phyloP scores from a whole-genome alignment of 1,139 yeast species.

The Pichia sp. region DNA sequence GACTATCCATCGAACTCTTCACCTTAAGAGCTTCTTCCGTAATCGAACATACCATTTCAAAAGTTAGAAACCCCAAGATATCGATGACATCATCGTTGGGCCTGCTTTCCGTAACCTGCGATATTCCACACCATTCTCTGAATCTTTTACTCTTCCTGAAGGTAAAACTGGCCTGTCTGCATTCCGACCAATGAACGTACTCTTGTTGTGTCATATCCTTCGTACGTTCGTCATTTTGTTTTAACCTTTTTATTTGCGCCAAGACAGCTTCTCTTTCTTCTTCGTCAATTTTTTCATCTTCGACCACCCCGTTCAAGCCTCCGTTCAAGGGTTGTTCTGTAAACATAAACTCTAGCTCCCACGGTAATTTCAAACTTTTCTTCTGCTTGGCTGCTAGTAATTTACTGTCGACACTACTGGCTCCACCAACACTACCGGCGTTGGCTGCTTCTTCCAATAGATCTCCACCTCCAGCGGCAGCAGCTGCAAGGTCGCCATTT shows the following conservation, averaged over 20 bases:
- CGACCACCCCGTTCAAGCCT: slow-evolving; percentile 46
- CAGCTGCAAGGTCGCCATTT: slow-evolving; percentile 55
- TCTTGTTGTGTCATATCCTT: slow-evolving; percentile 92
- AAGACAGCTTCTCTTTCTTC: slow-evolving; percentile 85
- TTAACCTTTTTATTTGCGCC: slow-evolving; percentile 81
- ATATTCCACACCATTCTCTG: slow-evolving; percentile 92
- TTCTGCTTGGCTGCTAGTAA: slow-evolving; percentile 65
- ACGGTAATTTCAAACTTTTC: slow-evolving; percentile 80
- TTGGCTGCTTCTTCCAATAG: slow-evolving; percentile 46
- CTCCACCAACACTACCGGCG: slow-evolving; percentile 34
- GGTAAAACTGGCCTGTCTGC: slow-evolving; percentile 96
- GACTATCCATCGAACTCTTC: slow-evolving; percentile 40
- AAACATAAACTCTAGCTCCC: slow-evolving; percentile 95
- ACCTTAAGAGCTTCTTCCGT: slow-evolving; percentile 89
- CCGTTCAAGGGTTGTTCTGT: slow-evolving; percentile 81
- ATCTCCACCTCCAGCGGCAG: slow-evolving; percentile 55
- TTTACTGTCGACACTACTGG: slow-evolving; percentile 46
- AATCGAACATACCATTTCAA: slow-evolving; percentile 91
- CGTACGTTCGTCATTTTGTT: slow-evolving; percentile 92
- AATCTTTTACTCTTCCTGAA: slow-evolving; percentile 89
- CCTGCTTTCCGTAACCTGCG: slow-evolving; percentile 79
- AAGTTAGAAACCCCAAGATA: slow-evolving; percentile 88
- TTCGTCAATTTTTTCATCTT: slow-evolving; percentile 67
- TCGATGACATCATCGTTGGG: slow-evolving; percentile 97
- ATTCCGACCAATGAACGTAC: slow-evolving; percentile 98